Evolutionary conservation across 1,284 basidiomycete genomes (phyloP), one percentile per base, ranked within the genome.

Genomic region (Fomitopsis betulina): DNA sequence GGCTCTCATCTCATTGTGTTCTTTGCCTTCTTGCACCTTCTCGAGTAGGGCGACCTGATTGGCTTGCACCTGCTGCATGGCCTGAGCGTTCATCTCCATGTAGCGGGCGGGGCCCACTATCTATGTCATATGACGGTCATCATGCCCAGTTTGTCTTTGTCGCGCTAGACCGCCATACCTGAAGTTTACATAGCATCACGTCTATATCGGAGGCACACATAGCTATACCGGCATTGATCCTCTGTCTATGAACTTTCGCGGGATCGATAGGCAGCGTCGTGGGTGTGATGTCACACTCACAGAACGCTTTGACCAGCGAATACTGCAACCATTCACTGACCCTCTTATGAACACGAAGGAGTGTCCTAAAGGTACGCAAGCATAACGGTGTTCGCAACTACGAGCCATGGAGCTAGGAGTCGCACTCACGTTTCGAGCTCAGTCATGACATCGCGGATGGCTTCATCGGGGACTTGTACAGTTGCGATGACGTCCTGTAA

Each of bases 201-300:
- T 79, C 68, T 15, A 84, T 65, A 6, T 83, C 79, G 7, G 65
- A 58, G 27, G 74, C 64, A 55, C 75, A 80, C 47, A 66, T 66
- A 37, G 76, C 72, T 33, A 84, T 70, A 6, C 75, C 75, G 19
- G 75, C 67, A 45, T 70, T 73, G 45, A 84, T 80, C n/a, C 79
- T 76, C 1, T 62, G 63, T 33, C 70, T 75, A 54, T 75, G 79
- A 27, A 79, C 82, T 84, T 49, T 5, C 35, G 19, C 12, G 21
- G 27, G 3, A 17, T 25, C 27, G 9, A 57, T 25, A 3, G n/a
- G 35, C 25, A 23, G 27, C 37, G n/a, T 10, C n/a, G 15, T 9
- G 8, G 9, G 13, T 15, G 9, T 12, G 21, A n/a, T 12, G 13
- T 12, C 35, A 25, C 3, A 27, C 56, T 33, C 45, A 57, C 56